Base-by-base conservation (phyloP, 164 flowering plant genomes). In the Warburgia ugandensis region DNA sequence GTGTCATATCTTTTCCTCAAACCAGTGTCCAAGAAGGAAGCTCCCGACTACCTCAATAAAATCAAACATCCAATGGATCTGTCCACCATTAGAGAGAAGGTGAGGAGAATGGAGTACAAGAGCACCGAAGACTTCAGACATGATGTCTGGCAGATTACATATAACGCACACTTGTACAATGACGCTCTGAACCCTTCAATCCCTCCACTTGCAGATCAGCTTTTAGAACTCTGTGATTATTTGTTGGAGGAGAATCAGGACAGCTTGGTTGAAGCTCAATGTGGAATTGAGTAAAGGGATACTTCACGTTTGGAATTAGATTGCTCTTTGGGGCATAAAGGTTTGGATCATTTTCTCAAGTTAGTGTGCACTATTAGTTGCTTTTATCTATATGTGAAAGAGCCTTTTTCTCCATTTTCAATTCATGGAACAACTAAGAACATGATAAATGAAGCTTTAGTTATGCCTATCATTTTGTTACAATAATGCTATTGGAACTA, bases 121-220 rank as follows among this genome's bases (percentile, higher is more conserved):
- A 61, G 58, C 67, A 70, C 80, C 6, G 76, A 76, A 23, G 84
- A 80, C 0, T 92, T 92, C 69, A 64, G 96, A 68, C 95, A 84
- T 29, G 98, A 92, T 48, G 80, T 92, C 22, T 85, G 82, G 75
- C 98, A 80, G 62, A 92, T 92, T n/a, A 52, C 78, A 16, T 64
- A 14, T 45, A 92, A 92, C 57, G 98, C 98, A 3, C 96, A 88
- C 61, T 23, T 0, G 9, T 92, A 92, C 68, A 92, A 92, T 29
- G 86, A 77, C 39, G 65, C 76, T 2, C 81, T 96, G 4, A 76
- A 92, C 55, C 96, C 95, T 0, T 79, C 71, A 28, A 92, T 92
- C 48, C 98, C 96, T 53, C 98, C 96, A n/a, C 84, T 88, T 17
- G 98, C 98, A 2, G 95, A 92, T 67, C 90, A 83, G 67, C 83